Conservation (phyloP, 2,329 filamentous ascomycete genomes). For the Nothopassalora personata region DNA sequence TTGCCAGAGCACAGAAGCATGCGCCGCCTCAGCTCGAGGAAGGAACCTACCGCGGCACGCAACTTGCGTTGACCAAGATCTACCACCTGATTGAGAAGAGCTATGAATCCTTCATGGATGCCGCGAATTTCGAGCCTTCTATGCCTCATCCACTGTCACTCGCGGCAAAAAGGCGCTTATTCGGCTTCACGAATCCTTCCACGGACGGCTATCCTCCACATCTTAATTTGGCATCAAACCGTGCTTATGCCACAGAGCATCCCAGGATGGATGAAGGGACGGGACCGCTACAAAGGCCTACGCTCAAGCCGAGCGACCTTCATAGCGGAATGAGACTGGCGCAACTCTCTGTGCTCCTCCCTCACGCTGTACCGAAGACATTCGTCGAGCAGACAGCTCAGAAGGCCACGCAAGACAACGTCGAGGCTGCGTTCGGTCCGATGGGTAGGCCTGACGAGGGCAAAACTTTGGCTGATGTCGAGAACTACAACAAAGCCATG, state of each 20-base stretch:
- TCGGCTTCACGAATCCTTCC: conserved; percentile 17
- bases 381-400: conserved; percentile 8
- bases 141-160: conserved; percentile 16
- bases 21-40: conserved; percentile 10
- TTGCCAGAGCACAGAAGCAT: conserved; percentile 11
- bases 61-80: conserved; percentile 21
- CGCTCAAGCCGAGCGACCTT: conserved; percentile 14
- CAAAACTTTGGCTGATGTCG: conserved; percentile 10
- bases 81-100: conserved; percentile 19
- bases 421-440: conserved; percentile 7
- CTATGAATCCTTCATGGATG: conserved; percentile 20
- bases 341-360: conserved; percentile 24
- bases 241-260: conserved; percentile 19
- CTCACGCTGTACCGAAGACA: conserved; percentile 21
- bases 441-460: conserved; percentile 17
- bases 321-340: conserved; percentile 26
- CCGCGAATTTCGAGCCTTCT: conserved; percentile 20
- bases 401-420: conserved; percentile 2
- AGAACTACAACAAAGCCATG: conserved; percentile 11
- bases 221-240: conserved; percentile 24
- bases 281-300: conserved; percentile 7
- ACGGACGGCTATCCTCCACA: conserved; percentile 29
- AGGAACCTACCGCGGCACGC: conserved; percentile 19
- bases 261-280: conserved; percentile 2
- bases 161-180: conserved; percentile 17